Evolutionary conservation across 768 basidiomycete genomes (phyloP).

Genomic region (Hericium erinaceus): DNA sequence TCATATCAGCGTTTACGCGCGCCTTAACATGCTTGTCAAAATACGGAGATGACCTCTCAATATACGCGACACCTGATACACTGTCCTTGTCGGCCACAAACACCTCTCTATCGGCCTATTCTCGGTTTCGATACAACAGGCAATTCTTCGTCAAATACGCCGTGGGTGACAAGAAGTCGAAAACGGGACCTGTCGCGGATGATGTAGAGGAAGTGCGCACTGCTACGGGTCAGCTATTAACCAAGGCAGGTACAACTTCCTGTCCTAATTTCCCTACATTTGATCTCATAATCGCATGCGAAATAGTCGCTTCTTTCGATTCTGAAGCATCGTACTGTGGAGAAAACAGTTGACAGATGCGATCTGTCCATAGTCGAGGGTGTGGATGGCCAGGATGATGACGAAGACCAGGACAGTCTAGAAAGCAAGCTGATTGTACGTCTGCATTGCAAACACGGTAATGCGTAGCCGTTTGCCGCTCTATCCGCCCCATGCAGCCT

Average conservation of each 20-base stretch:
- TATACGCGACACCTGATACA: constrained; percentile 52
- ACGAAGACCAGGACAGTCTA: constrained; percentile 46
- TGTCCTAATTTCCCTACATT: background rate
- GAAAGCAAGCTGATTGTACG: constrained; percentile 68
- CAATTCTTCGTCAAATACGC: constrained; percentile 65
- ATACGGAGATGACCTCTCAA: constrained; percentile 74
- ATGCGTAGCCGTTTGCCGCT: constrained; percentile 10
- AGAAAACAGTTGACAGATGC: constrained; percentile 70
- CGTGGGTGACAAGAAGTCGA: constrained; percentile 22
- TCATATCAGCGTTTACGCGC: constrained; percentile 48
- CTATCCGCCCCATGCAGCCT: background rate
- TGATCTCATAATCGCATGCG: background rate
- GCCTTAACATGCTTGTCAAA: constrained; percentile 68
- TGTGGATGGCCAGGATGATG: constrained; percentile 28
- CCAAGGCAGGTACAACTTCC: constrained; percentile 40
- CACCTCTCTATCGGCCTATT: constrained; percentile 74
- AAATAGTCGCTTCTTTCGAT: constrained; percentile 58
- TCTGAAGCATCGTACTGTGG: constrained; percentile 62
- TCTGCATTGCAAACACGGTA: constrained; percentile 79
- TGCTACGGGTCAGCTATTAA: constrained; percentile 58
- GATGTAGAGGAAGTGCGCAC: constrained; percentile 29
- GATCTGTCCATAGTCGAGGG: constrained; percentile 62
- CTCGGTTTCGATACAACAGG: constrained; percentile 60
- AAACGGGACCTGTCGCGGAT: constrained; percentile 14
- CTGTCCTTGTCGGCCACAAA: constrained; percentile 69